Base-by-base conservation (phyloP, 2,329 filamentous ascomycete genomes). In the Teratosphaeria zuluensis region DNA sequence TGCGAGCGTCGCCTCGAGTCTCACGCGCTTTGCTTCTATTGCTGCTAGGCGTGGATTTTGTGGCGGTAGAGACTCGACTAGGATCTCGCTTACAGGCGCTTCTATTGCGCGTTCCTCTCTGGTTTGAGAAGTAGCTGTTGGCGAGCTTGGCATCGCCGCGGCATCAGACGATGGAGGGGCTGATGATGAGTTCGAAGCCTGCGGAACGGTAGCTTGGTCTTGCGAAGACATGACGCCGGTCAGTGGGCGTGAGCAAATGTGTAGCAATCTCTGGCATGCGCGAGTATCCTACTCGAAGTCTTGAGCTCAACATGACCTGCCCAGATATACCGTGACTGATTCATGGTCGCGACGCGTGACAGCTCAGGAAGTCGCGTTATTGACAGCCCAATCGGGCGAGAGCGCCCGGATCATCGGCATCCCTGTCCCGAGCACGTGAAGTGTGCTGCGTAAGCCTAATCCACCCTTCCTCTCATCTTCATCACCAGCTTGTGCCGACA, bases 1-100 rank as follows among this genome's bases (percentile, higher is more conserved):
- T 0, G 74, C 68, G 24, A 81, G 77, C 56, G 78, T 80, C 12
- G 74, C 66, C 70, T 81, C 74, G 51, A 84, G 75, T 24, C 70
- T 67, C 8, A 69, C 67, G 65, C 72, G 70, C 60, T 63, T 65
- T 38, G 65, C 55, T 31, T 57, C 33, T 24, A 68, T 62, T n/a
- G 65, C 62, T 52, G 60, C 32, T 12, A 66, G 61, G 32, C 62
- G 65, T 3, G 65, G 62, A 48, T 63, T 66, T 11, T 51, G 30
- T 3, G 54, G 54, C 24, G 54, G 35, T 31, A 24, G 4, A 3
- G 53, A 4, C 42, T 48, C n/a, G 8, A 12, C 21, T 28, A 12
- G 7, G 51, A 11, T 4, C 14, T 53, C 28, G 7, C 3, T 53
- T 28, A 28, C 9, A 8, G 51, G 24, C 21, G 7, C 3, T 2